Conservation (phyloP, 78 protist genomes). For the Planoprotostelium fungivorum region DNA sequence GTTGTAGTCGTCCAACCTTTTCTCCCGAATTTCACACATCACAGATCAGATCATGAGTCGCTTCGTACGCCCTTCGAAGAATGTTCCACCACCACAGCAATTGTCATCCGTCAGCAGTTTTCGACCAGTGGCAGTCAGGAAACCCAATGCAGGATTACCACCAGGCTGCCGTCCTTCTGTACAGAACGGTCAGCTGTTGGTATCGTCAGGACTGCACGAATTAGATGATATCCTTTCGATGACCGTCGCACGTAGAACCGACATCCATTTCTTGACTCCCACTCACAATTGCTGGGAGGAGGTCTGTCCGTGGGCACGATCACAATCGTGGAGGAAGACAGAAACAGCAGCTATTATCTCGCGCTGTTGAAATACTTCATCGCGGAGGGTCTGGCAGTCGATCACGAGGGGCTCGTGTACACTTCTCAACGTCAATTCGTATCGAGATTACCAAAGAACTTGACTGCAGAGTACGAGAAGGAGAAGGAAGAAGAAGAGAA, state of each 20-base stretch:
- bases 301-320: slow-evolving; percentile 65
- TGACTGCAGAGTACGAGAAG: slow-evolving; percentile 22
- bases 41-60: background rate
- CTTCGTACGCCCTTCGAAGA: background rate
- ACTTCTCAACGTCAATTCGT: slow-evolving; percentile 36
- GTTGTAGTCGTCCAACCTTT: too few relatives aligned
- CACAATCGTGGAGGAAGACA: slow-evolving; percentile 58
- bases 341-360: slow-evolving; percentile 48
- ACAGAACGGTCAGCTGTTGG: slow-evolving; percentile 47
- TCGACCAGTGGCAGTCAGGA: background rate
- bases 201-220: slow-evolving; percentile 39
- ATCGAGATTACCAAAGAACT: slow-evolving; percentile 40
- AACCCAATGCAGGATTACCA: slow-evolving; percentile 29
- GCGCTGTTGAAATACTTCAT: slow-evolving; percentile 46
- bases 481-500: slow-evolving; percentile 29
- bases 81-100: background rate
- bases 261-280: background rate
- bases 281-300: slow-evolving; percentile 27
- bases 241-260: background rate
- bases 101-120: background rate
- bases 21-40: too few relatives aligned
- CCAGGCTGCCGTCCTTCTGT: slow-evolving; percentile 47
- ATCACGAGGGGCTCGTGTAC: slow-evolving; percentile 25
- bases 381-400: slow-evolving; percentile 48
- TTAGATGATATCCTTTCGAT: slow-evolving; percentile 31